Evolutionary conservation across 768 basidiomycete species (phyloP), one percentile per base, ranked within the genome.

Genomic region (Mycena capillaripes): DNA sequence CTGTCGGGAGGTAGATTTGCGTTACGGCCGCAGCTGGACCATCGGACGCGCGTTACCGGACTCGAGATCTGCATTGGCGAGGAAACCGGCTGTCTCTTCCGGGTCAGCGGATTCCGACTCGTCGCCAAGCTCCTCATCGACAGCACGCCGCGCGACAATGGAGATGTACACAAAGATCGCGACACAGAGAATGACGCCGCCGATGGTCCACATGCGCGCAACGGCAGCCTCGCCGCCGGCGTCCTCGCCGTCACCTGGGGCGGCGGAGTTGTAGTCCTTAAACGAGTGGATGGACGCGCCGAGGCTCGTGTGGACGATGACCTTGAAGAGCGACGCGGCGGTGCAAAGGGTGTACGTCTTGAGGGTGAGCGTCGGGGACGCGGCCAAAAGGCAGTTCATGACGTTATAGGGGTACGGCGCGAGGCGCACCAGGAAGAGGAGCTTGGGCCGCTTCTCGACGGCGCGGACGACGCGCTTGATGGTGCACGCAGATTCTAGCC

Each of bases 331-430:
- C 66, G 93, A 93, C 65, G 96, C 86, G 17, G 92, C 92, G 27
- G 97, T 96, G 85, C 94, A 93, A 59, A 89, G 79, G 46, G 91
- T 89, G 84, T 96, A 96, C 29, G 94, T 95, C 73, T 87, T 86
- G 73, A 97, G 86, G 6, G 92, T 92, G 75, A 97, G 90, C 8
- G 92, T 90, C 36, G 92, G 92, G n/a, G 94, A 91, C 3, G 95
- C 94, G 10, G 97, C 96, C 57, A 98, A 89, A 57, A 98, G 90
- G 78, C 93, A 95, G 84, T 97, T 98, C 91, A 97, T 95, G 78
- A 97, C 94, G 83, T 97, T 97, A 85, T 94, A 95, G 0, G 93
- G 95, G 79, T 96, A 95, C 4, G 95, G 95, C n/a, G 94, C 96
- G 65, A 97, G 87, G 59, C 97, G 93, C 76, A 98, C 95, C 71